phyloP scores from a whole-genome alignment of 768 basidiomycete species.

The Antrodiella citrinella region DNA sequence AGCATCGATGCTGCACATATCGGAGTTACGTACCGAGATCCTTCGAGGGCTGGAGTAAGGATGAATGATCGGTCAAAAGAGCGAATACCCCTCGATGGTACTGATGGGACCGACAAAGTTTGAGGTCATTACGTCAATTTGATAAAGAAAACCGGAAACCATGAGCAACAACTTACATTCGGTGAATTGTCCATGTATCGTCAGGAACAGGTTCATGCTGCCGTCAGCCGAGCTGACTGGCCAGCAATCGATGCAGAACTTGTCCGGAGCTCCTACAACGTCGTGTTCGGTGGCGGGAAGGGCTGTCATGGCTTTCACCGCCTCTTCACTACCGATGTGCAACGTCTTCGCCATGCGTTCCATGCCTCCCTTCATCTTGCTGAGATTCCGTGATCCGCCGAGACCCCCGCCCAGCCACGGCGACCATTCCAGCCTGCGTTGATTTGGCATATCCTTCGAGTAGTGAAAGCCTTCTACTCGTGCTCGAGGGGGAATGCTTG shows the following conservation, averaged over 20 bases:
- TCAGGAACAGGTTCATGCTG: slow-evolving; percentile 48
- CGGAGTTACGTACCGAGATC: slow-evolving; percentile 61
- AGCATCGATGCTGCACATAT: neutral
- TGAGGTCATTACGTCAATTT: neutral
- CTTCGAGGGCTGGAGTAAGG: slow-evolving; percentile 69
- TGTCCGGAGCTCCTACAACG: slow-evolving; percentile 65
- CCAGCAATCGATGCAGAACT: slow-evolving; percentile 85
- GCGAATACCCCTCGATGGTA: slow-evolving; percentile 68
- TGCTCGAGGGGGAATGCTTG: slow-evolving; percentile 70
- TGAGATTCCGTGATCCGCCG: slow-evolving; percentile 72
- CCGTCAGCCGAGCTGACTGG: slow-evolving; percentile 56
- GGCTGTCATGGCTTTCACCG: slow-evolving; percentile 47
- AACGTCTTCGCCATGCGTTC: slow-evolving; percentile 59
- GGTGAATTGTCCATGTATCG: slow-evolving; percentile 83
- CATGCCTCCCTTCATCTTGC: slow-evolving; percentile 49
- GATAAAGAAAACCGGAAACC: neutral
- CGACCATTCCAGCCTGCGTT: slow-evolving; percentile 74
- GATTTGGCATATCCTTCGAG: slow-evolving; percentile 66
- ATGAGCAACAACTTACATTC: slow-evolving; percentile 54
- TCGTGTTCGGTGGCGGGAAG: slow-evolving; percentile 83
- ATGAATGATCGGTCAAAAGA: slow-evolving; percentile 94
- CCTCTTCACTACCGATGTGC: slow-evolving; percentile 62
- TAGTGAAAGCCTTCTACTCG: slow-evolving; percentile 61
- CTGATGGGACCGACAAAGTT: slow-evolving; percentile 25
- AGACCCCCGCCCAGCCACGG: slow-evolving; percentile 51